Base-by-base conservation (phyloP, 2,329 filamentous ascomycete species). In the Chaetomium olivaceum region DNA sequence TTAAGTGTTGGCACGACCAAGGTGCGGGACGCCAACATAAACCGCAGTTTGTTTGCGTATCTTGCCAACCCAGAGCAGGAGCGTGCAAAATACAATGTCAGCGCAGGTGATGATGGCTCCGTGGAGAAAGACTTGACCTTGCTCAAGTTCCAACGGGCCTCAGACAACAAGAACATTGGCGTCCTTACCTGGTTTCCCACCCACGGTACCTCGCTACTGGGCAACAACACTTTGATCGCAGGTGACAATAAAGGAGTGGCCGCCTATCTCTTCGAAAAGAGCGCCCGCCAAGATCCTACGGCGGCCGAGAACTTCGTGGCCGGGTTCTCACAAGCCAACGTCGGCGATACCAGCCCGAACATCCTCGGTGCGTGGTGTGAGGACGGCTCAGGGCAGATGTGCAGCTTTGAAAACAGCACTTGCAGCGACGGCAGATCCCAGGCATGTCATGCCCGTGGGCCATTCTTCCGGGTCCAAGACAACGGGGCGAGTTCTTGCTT, bases 191-290 rank as follows among this genome's bases (percentile, higher is more conserved):
- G 93, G 91, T 97, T 94, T 76, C 87, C 94, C 2, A 91, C 93
- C 0, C 94, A 98, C 76, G 93, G 93, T 56, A 98, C 94, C 0
- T 96, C 92, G 0, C 86, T 97, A 77, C 87, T 93, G 27, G 90
- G 91, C 62, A 97, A 97, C 79, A 97, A 97, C 78, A 97, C 93
- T 0, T 83, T 97, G 16, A 87, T 95, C 59, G 89, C 93, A 2
- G 94, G 92, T n/a, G 94, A 98, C 77, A 98, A 98, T 80, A 98
- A 98, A 79, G 94, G 94, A 14, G 92, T 97, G 7, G 93, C 94
- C 2, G 91, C 93, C 0, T 90, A 90, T 74, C 80, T 97, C 14
- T 89, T 97, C 61, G 94, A 98, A 75, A 85, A 90, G 70, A 88
- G 85, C 60, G 82, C 90, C 58, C 75, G 79, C 2, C 77, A 76